phyloP scores from a whole-genome alignment of 192 early-diverging fungal species.

The Mortierella alpina region DNA sequence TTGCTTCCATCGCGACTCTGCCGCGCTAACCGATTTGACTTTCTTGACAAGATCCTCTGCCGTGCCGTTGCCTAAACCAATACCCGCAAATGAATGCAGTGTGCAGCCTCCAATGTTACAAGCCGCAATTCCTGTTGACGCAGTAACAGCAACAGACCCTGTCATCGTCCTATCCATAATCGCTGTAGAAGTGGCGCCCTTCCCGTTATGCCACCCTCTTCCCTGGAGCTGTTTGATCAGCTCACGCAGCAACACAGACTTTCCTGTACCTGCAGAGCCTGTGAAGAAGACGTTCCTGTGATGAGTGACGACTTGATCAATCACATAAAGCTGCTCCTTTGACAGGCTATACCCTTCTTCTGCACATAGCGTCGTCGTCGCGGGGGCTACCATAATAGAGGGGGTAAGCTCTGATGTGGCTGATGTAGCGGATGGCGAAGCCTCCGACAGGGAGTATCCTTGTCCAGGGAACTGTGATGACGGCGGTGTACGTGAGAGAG shows the following conservation, averaged over 20 bases:
- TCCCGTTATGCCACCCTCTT: too few relatives aligned
- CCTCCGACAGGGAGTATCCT: too few relatives aligned
- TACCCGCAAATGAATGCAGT: conserved; percentile 69
- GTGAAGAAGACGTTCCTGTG: conserved; percentile 64
- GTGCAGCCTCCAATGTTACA: conserved; percentile 69
- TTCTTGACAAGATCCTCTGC: conserved; percentile 18
- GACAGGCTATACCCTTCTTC: not conserved
- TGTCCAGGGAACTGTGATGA: too few relatives aligned
- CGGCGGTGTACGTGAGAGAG: too few relatives aligned
- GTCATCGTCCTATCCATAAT: not conserved
- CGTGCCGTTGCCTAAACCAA: conserved; percentile 69
- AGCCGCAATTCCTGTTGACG: conserved; percentile 69
- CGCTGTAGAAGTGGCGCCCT: not conserved
- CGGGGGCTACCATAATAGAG: too few relatives aligned
- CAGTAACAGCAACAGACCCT: conserved; percentile 61
- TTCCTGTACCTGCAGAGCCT: conserved; percentile 63
- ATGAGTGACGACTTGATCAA: conserved; percentile 42
- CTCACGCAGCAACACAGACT: conserved; percentile 24
- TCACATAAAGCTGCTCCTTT: conserved; percentile 27
- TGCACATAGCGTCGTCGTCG: too few relatives aligned
- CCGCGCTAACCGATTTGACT: conserved; percentile 24
- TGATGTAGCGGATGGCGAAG: too few relatives aligned
- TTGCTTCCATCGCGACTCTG: conserved; percentile 69
- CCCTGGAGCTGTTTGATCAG: conserved; percentile 46
- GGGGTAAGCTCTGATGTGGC: too few relatives aligned